A percentile compares a stretch with the other conserved stretches of the same genome.
These are phyloP conservation scores for Bombardia bombarda DNA, from an alignment of 495 filamentous ascomycete species.

Conservation along the genomic window DNA sequence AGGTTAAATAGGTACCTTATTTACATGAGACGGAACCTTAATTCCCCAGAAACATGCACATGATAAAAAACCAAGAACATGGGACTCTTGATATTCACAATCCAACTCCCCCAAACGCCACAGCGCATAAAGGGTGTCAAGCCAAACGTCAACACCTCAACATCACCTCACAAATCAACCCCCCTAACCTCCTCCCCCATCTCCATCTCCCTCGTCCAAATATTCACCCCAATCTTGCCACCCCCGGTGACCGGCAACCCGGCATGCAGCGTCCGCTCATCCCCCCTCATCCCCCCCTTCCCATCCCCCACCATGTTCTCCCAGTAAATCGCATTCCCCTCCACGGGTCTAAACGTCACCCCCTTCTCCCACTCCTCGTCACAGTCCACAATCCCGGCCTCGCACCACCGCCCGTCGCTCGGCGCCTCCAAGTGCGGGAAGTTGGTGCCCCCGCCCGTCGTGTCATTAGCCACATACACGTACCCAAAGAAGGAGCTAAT, in stretches of 20 bases:
- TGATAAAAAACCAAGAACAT: too few species aligned
- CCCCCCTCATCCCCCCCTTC: slow-evolving; percentile 44
- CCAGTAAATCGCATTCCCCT: slow-evolving; percentile 72
- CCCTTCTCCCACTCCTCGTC: slow-evolving; percentile 46
- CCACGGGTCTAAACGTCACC: slow-evolving; percentile 57
- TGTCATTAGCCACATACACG: slow-evolving; percentile 35
- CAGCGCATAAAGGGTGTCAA: background rate
- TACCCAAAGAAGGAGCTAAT: slow-evolving; percentile 51
- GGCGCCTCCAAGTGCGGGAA: slow-evolving; percentile 40
- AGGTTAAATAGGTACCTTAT: too few species aligned
- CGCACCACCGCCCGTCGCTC: slow-evolving; percentile 45
- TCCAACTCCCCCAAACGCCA: too few species aligned
- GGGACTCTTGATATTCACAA: too few species aligned
- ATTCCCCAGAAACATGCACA: too few species aligned
- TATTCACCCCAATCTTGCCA: slow-evolving; percentile 74
- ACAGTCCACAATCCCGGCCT: slow-evolving; percentile 47
- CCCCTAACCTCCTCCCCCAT: slow-evolving; percentile 29
- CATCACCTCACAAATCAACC: slow-evolving; percentile 10
- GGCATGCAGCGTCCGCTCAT: slow-evolving; percentile 61
- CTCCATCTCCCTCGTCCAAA: slow-evolving; percentile 51
- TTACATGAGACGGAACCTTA: too few species aligned
- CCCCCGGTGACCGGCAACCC: slow-evolving; percentile 60
- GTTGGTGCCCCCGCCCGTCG: slow-evolving; percentile 49
- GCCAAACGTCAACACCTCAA: background rate
- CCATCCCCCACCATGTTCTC: slow-evolving; percentile 55